A percentile compares a stretch with the other conserved stretches of the same genome.
Conservation (phyloP, 1,284 basidiomycete genomes). For the Pholiota adiposa region DNA sequence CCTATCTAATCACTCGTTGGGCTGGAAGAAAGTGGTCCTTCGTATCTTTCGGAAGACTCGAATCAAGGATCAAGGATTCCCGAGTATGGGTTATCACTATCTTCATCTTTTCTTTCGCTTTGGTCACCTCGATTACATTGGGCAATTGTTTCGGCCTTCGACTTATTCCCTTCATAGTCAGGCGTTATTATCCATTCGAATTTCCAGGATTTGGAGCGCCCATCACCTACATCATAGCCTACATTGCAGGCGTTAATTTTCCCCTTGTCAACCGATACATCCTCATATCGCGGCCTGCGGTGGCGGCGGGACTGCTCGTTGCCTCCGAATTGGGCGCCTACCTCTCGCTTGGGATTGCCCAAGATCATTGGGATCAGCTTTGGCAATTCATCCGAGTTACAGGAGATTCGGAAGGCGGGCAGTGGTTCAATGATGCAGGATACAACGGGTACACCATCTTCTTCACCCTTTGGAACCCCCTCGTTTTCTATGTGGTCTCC, state of each 20-base stretch:
- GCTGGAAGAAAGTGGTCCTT: neutral
- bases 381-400: constrained; percentile 3
- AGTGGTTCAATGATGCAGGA: constrained; percentile 4
- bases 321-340: constrained; percentile 5
- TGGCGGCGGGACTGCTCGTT: neutral
- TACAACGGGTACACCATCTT: constrained; percentile 13
- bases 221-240: constrained; percentile 10
- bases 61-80: neutral
- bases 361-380: neutral
- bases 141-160: constrained; percentile 5
- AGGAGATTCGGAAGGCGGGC: neutral
- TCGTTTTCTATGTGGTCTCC: constrained; percentile 5
- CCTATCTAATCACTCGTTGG: constrained; percentile 2
- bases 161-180: neutral
- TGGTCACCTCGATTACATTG: constrained; percentile 5
- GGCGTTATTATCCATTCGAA: constrained; percentile 6
- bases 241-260: constrained; percentile 13
- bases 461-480: constrained; percentile 13
- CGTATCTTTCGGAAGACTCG: neutral
- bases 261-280: constrained; percentile 9
- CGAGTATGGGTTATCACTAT: neutral
- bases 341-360: constrained; percentile 11
- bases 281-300: neutral
- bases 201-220: constrained; percentile 13
- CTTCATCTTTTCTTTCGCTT: neutral